Percentiles rank a stretch among this genome's conserved stretches.
These are phyloP conservation scores for Lentinus brumalis DNA, from an alignment of 768 basidiomycete genomes.

Conservation along the genomic window DNA sequence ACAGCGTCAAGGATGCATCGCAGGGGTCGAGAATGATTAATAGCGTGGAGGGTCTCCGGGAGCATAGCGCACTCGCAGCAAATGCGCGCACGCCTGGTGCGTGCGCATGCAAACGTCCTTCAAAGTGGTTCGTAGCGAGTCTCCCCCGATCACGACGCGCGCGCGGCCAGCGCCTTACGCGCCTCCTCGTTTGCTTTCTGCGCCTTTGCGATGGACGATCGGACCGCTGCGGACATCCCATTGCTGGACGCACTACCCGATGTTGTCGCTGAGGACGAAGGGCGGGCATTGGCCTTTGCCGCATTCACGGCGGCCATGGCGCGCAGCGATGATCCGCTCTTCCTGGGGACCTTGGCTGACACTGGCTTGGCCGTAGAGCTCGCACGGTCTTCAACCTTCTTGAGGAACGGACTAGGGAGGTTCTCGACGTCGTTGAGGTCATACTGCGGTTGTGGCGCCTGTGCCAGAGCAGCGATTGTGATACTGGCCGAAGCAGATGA, in stretches of 20 bases:
- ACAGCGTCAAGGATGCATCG: background rate
- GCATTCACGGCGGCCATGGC: slow-evolving; percentile 53
- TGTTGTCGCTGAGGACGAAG: slow-evolving; percentile 4
- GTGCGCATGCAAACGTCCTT: background rate
- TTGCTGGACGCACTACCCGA: slow-evolving; percentile 3
- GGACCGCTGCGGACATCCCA: slow-evolving; percentile 22
- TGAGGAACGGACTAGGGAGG: slow-evolving; percentile 82
- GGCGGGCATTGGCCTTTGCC: slow-evolving; percentile 48
- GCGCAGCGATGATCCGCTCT: slow-evolving; percentile 52
- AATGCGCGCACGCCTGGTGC: background rate
- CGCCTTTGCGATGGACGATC: slow-evolving; percentile 48
- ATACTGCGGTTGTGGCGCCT: slow-evolving; percentile 40
- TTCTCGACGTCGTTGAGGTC: slow-evolving; percentile 81
- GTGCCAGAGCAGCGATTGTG: slow-evolving; percentile 2
- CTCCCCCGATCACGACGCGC: background rate
- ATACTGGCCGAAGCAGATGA: background rate
- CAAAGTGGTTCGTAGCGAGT: background rate
- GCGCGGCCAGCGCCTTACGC: slow-evolving; percentile 39
- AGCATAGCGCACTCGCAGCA: too few species aligned
- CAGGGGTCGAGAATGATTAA: background rate
- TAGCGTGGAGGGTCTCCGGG: background rate
- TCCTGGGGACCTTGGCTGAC: slow-evolving; percentile 22
- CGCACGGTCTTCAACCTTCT: slow-evolving; percentile 41
- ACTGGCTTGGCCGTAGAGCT: slow-evolving; percentile 19
- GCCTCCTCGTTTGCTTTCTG: slow-evolving; percentile 55